Base-by-base conservation (phyloP, 805 yeast species). In the Cyberlindnera mycetangii region DNA sequence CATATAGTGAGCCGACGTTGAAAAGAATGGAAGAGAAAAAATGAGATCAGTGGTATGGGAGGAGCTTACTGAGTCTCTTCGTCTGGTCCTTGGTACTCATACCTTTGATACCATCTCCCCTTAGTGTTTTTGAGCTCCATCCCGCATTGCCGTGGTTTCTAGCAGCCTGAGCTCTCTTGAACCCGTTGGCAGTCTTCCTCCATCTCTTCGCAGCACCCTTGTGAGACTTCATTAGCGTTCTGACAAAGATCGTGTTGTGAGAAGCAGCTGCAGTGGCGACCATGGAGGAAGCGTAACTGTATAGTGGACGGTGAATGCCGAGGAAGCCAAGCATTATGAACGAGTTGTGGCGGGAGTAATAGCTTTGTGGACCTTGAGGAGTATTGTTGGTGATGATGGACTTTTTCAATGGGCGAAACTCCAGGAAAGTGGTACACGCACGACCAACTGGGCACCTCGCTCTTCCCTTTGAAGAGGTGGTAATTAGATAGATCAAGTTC, bases 101-200 rank as follows among this genome's bases (percentile, higher is more conserved):
- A 7, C 73, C 78, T 53, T 74, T 83, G 24, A 79, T 84, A 52
- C 80, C 76, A 65, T 84, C 71, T 55, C 74, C 74, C 48, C 78
- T 70, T 58, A 85, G 66, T 20, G 76, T 71, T 41, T 81, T 73
- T 32, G 77, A 69, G 25, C 89, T 75, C 84, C 93, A 90, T 18
- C 96, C 90, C 2, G 89, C 87, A 59, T 90, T 90, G 40, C 97
- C 97, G 63, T 90, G 97, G 53, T 86, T 85, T 69, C 96, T 79
- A 10, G 96, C 95, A 17, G 95, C 85, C 55, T 81, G 79, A 50
- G 64, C 70, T 60, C 88, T 70, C 55, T 81, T 76, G 66, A 72
- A 83, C n/a, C 79, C 76, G 36, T 70, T 69, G 2, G 85, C 88
- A 5, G 85, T 83, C 57, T 80, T 81, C 62, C 84, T 77, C 81